Base-by-base conservation (phyloP, 2,329 filamentous ascomycete genomes). In the Cordyceps pruinosa region DNA sequence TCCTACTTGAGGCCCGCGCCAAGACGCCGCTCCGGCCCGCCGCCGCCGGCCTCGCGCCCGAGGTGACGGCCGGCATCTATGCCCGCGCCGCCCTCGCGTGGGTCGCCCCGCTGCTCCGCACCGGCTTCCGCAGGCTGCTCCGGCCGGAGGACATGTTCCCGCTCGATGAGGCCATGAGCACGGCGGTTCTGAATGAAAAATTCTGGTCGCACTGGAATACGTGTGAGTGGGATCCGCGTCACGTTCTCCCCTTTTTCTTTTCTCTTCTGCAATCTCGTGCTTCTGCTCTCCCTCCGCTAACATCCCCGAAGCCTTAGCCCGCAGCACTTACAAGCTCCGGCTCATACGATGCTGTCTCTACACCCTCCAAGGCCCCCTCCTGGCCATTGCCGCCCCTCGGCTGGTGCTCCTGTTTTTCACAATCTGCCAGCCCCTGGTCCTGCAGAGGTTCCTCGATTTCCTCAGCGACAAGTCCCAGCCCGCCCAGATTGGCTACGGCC, bases 1-100 rank as follows among this genome's bases (percentile, higher is more conserved):
- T 73, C 19, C 61, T 72, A 26, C 68, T 73, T 3, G 74, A 77
- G 64, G 71, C 71, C 2, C 62, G 64, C 56, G 71, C 69, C 55
- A 77, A 77, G 64, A 64, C 67, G 9, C 44, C 58, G 2, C 67
- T 68, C 35, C 62, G 74, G 13, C 57, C 71, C n/a, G 57, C 61
- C 35, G 61, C 60, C 46, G 64, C 69, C 56, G 25, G 61, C 48
- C 58, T 61, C n/a, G 69, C 70, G 8, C 72, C 74, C 4, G 73
- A 73, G 56, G 64, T 62, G 37, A 70, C 69, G 28, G 72, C 72
- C 58, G 73, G 74, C 15, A 61, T 75, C 8, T 72, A 73, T 39
- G 70, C 65, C 56, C 69, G 68, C 12, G 69, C 67, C 21, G 63
- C 74, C 35, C 70, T 73, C 56, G 69, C 68, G 60, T 76, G 73